Evolutionary conservation across 1,284 basidiomycete species (phyloP), one percentile per base, ranked within the genome.

Genomic region (Ceratobasidium papillatum): DNA sequence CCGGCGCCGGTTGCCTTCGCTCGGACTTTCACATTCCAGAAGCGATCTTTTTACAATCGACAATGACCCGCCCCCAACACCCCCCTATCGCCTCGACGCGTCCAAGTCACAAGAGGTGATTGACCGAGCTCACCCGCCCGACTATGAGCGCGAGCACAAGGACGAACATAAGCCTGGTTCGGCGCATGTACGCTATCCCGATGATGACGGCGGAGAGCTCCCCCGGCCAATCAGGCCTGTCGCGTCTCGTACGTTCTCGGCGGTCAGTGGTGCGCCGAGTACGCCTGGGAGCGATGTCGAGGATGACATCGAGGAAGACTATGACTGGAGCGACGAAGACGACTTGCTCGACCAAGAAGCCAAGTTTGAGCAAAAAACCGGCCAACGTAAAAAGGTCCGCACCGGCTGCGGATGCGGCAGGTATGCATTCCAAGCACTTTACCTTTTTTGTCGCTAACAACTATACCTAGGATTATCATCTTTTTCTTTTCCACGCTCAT

Each of bases 321-420:
- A 89, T 75, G 88, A 92, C 80, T 92, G 91, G 91, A 90, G 88
- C 62, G 89, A 84, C 17, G 91, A 93, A 74, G 91, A 91, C 72
- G 90, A 92, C 78, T 82, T 92, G 25, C 86, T 85, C 0, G 88
- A 92, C 77, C 85, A 90, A 79, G 90, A 90, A 77, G 87, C 87
- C 58, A 90, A 89, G 79, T 91, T 89, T 75, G 86, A 86, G 79
- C 82, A 88, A 73, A 81, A 83, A 73, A 89, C 90, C 82, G 90
- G 90, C 14, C 43, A 76, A 30, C 80, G 82, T 11, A 85, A 85
- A 74, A 80, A 83, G 63, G 85, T 85, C 77, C 78, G 78, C 17
- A 81, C 81, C 52, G 84, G 84, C n/a, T 90, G 87, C 85, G 84
- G 88, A 7, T 78, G 84, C 75, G 86, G 84, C 80, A 86, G 86